Conservation (phyloP, 192 early-diverging fungal species). For the Linnemannia elongata region DNA sequence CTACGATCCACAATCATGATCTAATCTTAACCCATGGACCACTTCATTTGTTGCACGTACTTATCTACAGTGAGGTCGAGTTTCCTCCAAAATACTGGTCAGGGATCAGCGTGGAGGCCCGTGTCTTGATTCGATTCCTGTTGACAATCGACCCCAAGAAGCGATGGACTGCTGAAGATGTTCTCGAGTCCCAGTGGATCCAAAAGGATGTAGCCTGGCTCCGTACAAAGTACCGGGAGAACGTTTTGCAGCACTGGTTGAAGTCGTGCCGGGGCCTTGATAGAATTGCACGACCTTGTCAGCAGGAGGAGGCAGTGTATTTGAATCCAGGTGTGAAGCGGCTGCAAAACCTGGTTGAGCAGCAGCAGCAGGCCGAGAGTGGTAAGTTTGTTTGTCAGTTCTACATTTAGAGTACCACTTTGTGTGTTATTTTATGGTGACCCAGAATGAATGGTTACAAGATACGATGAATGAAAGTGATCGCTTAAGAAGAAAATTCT, state of each 20-base stretch:
- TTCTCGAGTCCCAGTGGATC: constrained; percentile 71
- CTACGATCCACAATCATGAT: background rate
- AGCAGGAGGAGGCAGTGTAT: background rate
- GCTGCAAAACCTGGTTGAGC: background rate
- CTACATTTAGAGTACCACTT: background rate
- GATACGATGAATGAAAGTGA: too few species aligned
- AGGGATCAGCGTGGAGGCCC: constrained; percentile 57
- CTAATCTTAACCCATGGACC: background rate
- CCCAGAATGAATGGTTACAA: background rate
- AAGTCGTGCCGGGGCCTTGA: background rate
- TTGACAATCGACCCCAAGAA: constrained; percentile 57
- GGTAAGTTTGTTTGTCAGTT: background rate
- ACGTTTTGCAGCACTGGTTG: constrained; percentile 23
- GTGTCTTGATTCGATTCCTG: constrained; percentile 59
- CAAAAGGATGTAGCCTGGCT: constrained; percentile 54
- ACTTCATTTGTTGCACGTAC: background rate
- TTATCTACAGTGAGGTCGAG: constrained; percentile 35
- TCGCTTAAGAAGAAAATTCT: background rate
- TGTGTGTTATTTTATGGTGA: background rate
- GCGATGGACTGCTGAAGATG: constrained; percentile 67
- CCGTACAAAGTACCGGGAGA: constrained; percentile 58
- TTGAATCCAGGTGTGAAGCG: background rate
- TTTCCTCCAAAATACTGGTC: constrained; percentile 66
- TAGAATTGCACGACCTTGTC: too few species aligned
- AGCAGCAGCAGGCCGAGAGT: background rate